Percentiles rank a stretch among this genome's conserved stretches.
phyloP scores from a whole-genome alignment of 352 stramenopile species.

The Phytopythium helicoides region DNA sequence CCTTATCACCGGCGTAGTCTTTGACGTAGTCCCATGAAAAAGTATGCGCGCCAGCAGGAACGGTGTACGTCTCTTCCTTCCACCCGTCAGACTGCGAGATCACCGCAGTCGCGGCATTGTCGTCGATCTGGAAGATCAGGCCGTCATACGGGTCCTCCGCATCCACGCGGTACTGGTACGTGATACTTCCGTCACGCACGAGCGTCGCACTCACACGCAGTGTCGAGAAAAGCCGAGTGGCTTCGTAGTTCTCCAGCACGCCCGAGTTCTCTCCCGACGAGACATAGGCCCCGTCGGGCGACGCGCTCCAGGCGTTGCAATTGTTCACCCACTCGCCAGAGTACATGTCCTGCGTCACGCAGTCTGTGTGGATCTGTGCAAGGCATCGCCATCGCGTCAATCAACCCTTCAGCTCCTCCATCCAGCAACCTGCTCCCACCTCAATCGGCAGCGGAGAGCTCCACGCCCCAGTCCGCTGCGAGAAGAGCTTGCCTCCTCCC shows the following conservation, averaged over 20 bases:
- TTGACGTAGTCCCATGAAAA: slow-evolving; percentile 84
- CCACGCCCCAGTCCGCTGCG: slow-evolving; percentile 67
- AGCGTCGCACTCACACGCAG: slow-evolving; percentile 74
- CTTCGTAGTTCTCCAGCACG: slow-evolving; percentile 64
- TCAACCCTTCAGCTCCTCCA: not conserved
- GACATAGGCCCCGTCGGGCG: slow-evolving; percentile 52
- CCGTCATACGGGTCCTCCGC: slow-evolving; percentile 75
- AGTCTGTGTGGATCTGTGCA: slow-evolving; percentile 69
- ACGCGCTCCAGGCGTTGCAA: slow-evolving; percentile 67
- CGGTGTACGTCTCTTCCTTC: slow-evolving; percentile 55
- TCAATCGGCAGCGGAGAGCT: slow-evolving; percentile 52
- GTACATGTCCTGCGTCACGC: slow-evolving; percentile 74
- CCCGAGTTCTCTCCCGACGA: slow-evolving; percentile 69
- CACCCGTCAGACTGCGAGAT: slow-evolving; percentile 71
- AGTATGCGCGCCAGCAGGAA: slow-evolving; percentile 58
- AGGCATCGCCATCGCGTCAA: no score
- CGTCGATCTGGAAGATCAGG: slow-evolving; percentile 71
- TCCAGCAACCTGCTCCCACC: slow-evolving; percentile 10
- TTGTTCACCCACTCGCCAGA: slow-evolving; percentile 74
- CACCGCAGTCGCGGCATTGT: slow-evolving; percentile 44
- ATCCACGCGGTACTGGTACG: slow-evolving; percentile 77
- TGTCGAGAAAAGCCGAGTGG: slow-evolving; percentile 67
- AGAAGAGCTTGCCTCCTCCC: slow-evolving; percentile 71
- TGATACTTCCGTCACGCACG: slow-evolving; percentile 66
- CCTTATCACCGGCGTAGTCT: slow-evolving; percentile 66